Evolutionary conservation across 2,329 filamentous ascomycete species (phyloP).

Genomic region (Trichoderma harzianum): DNA sequence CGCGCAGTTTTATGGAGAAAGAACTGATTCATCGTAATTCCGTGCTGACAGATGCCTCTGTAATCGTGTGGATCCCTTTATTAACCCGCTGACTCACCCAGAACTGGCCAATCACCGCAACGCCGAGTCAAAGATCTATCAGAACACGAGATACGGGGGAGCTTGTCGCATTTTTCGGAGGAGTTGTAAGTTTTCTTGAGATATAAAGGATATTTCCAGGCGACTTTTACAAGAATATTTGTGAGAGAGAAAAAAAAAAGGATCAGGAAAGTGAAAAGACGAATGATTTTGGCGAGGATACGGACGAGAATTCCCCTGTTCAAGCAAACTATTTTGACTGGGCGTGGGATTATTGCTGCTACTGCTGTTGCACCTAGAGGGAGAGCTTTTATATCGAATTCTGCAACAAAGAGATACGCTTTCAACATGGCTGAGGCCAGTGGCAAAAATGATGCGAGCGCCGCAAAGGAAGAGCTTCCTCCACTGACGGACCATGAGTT

Average conservation of each 20-base stretch:
- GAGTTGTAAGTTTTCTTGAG: background rate
- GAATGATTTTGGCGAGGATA: background rate
- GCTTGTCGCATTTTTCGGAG: background rate
- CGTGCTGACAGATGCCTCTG: constrained; percentile 9
- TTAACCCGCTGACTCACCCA: background rate
- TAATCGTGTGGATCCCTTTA: background rate
- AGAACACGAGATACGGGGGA: background rate
- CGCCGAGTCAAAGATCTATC: background rate
- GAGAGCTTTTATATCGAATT: background rate
- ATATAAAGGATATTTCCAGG: background rate
- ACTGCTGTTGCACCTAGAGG: background rate
- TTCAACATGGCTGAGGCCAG: background rate
- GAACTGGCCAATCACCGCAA: background rate
- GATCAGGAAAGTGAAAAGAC: background rate
- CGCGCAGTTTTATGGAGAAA: background rate
- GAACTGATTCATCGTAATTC: background rate
- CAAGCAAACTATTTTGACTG: background rate
- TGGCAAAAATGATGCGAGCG: background rate
- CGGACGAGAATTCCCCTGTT: background rate
- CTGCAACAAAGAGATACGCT: background rate
- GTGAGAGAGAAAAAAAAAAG: background rate
- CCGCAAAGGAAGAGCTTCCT: constrained; percentile 41
- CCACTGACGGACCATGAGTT: constrained; percentile 66
- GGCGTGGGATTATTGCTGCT: background rate
- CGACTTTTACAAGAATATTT: background rate